Conservation (phyloP, 768 basidiomycete genomes). For the Panellus pusillus region DNA sequence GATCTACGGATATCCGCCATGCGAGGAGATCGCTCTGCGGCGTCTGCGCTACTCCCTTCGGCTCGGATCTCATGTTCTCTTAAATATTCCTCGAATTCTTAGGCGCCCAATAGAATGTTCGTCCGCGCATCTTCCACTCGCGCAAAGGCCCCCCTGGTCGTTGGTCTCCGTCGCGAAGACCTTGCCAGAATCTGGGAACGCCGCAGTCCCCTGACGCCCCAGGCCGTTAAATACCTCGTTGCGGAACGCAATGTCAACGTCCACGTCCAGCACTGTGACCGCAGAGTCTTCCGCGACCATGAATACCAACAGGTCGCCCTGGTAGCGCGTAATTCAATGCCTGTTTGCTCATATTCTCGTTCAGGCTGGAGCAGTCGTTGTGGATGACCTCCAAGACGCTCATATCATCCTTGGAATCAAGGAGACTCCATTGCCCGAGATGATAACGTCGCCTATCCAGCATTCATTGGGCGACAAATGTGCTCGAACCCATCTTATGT, state of each 20-base stretch:
- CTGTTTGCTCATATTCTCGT: background rate
- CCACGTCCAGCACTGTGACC: conserved; percentile 72
- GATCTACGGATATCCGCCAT: background rate
- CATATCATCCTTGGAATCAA: conserved; percentile 89
- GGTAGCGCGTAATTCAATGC: background rate
- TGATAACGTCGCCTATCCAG: conserved; percentile 47
- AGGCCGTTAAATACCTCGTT: conserved; percentile 63
- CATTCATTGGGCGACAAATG: conserved; percentile 8
- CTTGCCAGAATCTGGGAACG: conserved; percentile 84
- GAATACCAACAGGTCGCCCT: conserved; percentile 65
- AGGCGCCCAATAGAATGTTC: too few relatives aligned
- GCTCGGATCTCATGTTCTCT: conserved; percentile 21
- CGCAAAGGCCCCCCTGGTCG: conserved; percentile 21
- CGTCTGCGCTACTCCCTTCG: conserved; percentile 3
- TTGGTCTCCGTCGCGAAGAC: conserved; percentile 66
- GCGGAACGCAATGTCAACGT: conserved; percentile 58
- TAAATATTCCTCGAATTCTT: background rate
- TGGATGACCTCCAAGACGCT: conserved; percentile 54
- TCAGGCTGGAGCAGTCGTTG: conserved; percentile 78
- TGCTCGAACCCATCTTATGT: conserved; percentile 80
- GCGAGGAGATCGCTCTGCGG: background rate
- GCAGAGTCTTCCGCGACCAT: conserved; percentile 65
- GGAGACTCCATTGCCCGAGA: conserved; percentile 70
- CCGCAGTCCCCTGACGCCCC: conserved; percentile 79
- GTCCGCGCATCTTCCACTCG: background rate